Conservation (phyloP, 306 rosid species). For the Alnus rubra region DNA sequence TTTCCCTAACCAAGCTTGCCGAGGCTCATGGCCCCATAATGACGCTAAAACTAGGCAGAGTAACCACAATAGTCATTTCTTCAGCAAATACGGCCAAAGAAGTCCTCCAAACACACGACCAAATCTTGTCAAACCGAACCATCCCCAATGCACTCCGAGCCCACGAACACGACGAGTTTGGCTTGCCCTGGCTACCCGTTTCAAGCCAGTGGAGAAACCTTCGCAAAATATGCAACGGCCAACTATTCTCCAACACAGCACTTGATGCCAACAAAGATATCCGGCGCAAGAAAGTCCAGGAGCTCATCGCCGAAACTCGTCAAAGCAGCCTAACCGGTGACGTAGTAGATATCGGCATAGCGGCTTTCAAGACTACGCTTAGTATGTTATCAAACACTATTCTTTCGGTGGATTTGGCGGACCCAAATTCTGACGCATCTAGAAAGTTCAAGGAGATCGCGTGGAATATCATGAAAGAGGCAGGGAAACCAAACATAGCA, state of each 20-base stretch:
- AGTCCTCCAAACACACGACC: constrained; percentile 51
- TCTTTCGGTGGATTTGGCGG: constrained; percentile 4
- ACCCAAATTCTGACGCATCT: not conserved
- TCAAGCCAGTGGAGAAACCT: not conserved
- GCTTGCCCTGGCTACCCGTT: constrained; percentile 39
- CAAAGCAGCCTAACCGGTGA: not conserved
- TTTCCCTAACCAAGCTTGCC: constrained; percentile 40
- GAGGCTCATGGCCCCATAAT: constrained; percentile 49
- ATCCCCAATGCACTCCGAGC: constrained; percentile 28
- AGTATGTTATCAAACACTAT: constrained; percentile 21
- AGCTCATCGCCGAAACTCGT: not conserved
- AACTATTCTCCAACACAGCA: not conserved
- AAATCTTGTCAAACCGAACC: constrained; percentile 37
- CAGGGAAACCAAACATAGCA: not conserved
- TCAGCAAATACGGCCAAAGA: constrained; percentile 39
- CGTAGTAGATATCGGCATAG: constrained; percentile 16
- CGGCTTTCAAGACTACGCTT: constrained; percentile 12
- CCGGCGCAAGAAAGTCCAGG: constrained; percentile 13
- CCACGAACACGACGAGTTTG: constrained; percentile 20
- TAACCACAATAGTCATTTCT: constrained; percentile 47
- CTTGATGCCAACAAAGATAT: not conserved
- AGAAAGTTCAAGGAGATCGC: not conserved
- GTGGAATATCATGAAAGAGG: not conserved
- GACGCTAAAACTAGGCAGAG: constrained; percentile 44
- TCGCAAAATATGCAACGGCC: not conserved